Evolutionary conservation across 2,329 filamentous ascomycete species (phyloP), one percentile per base, ranked within the genome.

Genomic region (Camillea tinctor): DNA sequence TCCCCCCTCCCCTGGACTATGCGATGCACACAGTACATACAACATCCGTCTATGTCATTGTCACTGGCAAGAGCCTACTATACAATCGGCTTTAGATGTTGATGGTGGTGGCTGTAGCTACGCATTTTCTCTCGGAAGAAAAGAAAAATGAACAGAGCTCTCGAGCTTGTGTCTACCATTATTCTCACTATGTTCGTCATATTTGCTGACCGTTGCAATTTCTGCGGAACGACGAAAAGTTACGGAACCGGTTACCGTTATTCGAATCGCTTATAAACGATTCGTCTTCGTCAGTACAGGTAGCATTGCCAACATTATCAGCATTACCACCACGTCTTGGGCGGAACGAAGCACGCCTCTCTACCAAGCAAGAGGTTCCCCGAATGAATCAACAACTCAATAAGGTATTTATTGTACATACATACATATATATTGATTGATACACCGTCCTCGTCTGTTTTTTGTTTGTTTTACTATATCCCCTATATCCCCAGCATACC

Each of bases 371-470:
- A 70, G 74, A 76, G 72, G 71, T 70, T 70, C 70, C 68, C 72
- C 76, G 72, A 70, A 80, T 80, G 78, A 79, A 78, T 77, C 74
- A 76, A 74, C 76, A 75, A 74, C 75, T 79, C 58, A 69, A 64
- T 64, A 80, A 80, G 77, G 77, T 79, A 78, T 68, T 63, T 77
- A 75, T 68, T 54, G 54, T 60, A 63, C 62, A 57, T 23, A 30
- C 9, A 11, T 40, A 19, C 30, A n/a, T 21, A 22, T 21, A 22
- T 20, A 53, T 58, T 64, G 58, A 50, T 60, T 55, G 63, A 60
- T 59, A 60, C 62, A 60, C 56, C 23, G 22, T 65, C 59, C 56
- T 62, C n/a, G 15, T 24, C 23, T 51, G 57, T 26, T 60, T 60
- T 58, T n/a, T n/a, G n/a, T n/a, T n/a, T n/a, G n/a, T n/a, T 58